A percentile compares a stretch with the other conserved stretches of the same genome.
These are phyloP conservation scores for Clitocybe nebularis DNA, from an alignment of 1,284 basidiomycete genomes.

Conservation along the genomic window DNA sequence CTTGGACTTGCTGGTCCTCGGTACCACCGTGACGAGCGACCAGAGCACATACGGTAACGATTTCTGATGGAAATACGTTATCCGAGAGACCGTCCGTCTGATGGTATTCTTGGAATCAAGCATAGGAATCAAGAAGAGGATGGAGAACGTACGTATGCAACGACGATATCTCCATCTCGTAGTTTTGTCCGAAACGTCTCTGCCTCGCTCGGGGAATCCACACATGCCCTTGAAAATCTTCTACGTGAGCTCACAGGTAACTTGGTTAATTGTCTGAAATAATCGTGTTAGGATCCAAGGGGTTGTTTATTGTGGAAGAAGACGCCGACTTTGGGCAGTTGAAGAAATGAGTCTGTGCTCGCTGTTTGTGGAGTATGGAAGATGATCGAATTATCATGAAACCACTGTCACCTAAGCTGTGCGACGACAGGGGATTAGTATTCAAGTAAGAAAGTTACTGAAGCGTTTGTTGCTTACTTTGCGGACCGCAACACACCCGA, in stretches of 20 bases:
- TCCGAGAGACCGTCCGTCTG: slow-evolving; percentile 87
- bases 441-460: slow-evolving; percentile 6
- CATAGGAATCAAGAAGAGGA: background rate
- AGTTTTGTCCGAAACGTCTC: slow-evolving; percentile 61
- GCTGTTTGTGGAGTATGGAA: slow-evolving; percentile 59
- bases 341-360: slow-evolving; percentile 75
- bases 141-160: slow-evolving; percentile 57
- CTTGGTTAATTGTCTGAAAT: slow-evolving; percentile 64
- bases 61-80: slow-evolving; percentile 76
- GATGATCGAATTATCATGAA: slow-evolving; percentile 76
- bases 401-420: slow-evolving; percentile 82
- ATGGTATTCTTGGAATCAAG: slow-evolving; percentile 9
- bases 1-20: slow-evolving; percentile 61
- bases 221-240: slow-evolving; percentile 41
- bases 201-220: slow-evolving; percentile 67
- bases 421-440: slow-evolving; percentile 4
- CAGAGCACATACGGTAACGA: slow-evolving; percentile 63
- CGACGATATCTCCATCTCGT: slow-evolving; percentile 69
- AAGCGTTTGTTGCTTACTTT: slow-evolving; percentile 51
- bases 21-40: slow-evolving; percentile 51
- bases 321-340: slow-evolving; percentile 68
- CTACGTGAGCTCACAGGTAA: slow-evolving; percentile 44
- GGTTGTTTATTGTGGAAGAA: slow-evolving; percentile 5
- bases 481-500: slow-evolving; percentile 75
- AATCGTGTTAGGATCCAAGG: slow-evolving; percentile 8